Evolutionary conservation across 2,329 filamentous ascomycete species (phyloP), one percentile per base, ranked within the genome.

Genomic region (Ophiosphaerella herpotricha): DNA sequence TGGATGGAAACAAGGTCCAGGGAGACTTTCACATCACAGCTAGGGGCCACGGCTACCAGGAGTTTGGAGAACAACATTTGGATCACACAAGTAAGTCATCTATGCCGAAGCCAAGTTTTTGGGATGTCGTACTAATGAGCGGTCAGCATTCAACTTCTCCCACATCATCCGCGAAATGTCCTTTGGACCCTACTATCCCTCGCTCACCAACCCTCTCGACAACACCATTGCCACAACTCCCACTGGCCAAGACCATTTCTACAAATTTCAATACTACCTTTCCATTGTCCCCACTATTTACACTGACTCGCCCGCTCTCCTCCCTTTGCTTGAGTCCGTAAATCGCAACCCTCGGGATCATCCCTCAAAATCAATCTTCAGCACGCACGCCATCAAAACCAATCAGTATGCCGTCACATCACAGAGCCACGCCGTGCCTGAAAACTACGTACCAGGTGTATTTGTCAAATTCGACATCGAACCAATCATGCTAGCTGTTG

Each of bases 391-490:
- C 46, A 85, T 99, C 69, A 85, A 88, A 74, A 97, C 94, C 13
- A 99, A 99, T 79, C 94, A 99, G 75, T 99, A 99, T 78, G 94
- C 93, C 52, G 94, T 96, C 0, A 97, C 92, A 0, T 90, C 92
- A 69, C 92, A 97, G 78, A 88, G 83, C 62, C 84, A 86, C 64
- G 77, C 80, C 32, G 82, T 95, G 36, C 78, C 80, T 46, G 88
- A 95, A 65, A 85, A 70, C 54, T 77, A 79, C 50, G 84, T 97
- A 1, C 94, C 94, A 0, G 94, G 94, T 29, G 85, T 99, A 55
- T 99, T 97, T 72, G 90, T 99, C 82, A 99, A 97, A 78, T 99
- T 96, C 77, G 93, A 97, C 72, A 97, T 99, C 63, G 94, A 99
- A 79, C 94, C 94, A 1, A 92, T 99, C 64, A 78, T 94, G 72